Conservation (phyloP, 805 yeast genomes). For the Blastobotrys chiropterorum region DNA sequence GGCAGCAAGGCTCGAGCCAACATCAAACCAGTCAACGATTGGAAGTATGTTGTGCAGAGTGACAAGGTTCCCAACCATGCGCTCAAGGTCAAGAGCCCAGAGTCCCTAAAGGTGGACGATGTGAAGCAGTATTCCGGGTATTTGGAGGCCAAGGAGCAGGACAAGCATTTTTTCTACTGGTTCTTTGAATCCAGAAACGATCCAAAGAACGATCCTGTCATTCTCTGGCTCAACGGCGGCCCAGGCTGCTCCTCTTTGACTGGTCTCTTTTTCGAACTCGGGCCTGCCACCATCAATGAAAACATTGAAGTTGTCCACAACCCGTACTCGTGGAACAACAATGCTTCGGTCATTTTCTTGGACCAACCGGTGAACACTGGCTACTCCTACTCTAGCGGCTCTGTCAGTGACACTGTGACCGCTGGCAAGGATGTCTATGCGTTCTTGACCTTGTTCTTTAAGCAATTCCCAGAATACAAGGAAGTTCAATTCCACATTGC, state of each 20-base stretch:
- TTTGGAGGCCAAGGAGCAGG: constrained; percentile 70
- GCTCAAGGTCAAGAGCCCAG: constrained; percentile 60
- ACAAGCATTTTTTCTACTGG: constrained; percentile 92
- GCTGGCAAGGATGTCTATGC: constrained; percentile 90
- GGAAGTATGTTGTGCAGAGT: constrained; percentile 37
- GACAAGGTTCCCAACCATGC: constrained; percentile 47
- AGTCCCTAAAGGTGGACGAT: constrained; percentile 65
- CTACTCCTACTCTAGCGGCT: constrained; percentile 68
- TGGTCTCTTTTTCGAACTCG: constrained; percentile 88
- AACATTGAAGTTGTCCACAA: constrained; percentile 67
- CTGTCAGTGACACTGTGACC: constrained; percentile 65
- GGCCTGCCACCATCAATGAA: constrained; percentile 76
- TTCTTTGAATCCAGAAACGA: constrained; percentile 80
- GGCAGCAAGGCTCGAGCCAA: constrained; percentile 4
- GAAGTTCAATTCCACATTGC: constrained; percentile 87
- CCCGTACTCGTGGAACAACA: constrained; percentile 87
- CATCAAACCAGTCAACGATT: constrained; percentile 10
- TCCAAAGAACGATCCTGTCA: constrained; percentile 77
- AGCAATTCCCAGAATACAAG: constrained; percentile 73
- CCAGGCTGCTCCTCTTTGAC: constrained; percentile 96
- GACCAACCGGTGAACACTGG: constrained; percentile 97
- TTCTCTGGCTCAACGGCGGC: constrained; percentile 92
- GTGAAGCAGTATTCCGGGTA: constrained; percentile 79
- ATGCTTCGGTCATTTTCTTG: constrained; percentile 85
- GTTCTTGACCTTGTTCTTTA: constrained; percentile 79